These are phyloP conservation scores for Pisolithus microcarpus DNA, from an alignment of 768 basidiomycete genomes.

Conservation along the genomic window DNA sequence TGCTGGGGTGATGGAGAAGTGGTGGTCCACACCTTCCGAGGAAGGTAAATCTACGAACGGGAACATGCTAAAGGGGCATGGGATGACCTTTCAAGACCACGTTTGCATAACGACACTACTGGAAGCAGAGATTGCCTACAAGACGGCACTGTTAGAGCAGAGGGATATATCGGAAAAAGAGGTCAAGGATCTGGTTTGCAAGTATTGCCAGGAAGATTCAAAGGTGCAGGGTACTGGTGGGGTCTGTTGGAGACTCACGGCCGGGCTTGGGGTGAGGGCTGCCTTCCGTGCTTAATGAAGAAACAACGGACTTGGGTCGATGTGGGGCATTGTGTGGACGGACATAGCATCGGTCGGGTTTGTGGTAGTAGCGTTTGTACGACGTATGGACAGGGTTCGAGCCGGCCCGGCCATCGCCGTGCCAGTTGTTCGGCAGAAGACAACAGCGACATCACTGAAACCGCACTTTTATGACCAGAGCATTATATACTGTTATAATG, in stretches of 20 bases:
- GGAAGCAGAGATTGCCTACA: constrained; percentile 8
- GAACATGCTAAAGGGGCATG: constrained; percentile 13
- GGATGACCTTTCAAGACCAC: constrained; percentile 27
- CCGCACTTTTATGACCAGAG: no score
- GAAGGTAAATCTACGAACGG: constrained; percentile 20
- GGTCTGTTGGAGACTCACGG: not conserved
- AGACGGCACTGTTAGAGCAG: constrained; percentile 9
- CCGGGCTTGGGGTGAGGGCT: not conserved
- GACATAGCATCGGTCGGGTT: no score
- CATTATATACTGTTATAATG: no score
- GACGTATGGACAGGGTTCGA: no score
- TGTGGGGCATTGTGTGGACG: not conserved
- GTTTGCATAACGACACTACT: constrained; percentile 34
- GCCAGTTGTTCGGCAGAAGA: no score
- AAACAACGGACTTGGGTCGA: no score
- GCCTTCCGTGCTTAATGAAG: not conserved
- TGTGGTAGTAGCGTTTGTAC: no score
- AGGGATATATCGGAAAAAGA: constrained; percentile 13
- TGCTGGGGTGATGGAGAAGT: constrained; percentile 19
- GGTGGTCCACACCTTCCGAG: constrained; percentile 19
- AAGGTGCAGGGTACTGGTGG: not conserved
- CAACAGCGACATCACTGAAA: no score
- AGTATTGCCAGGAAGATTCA: constrained; percentile 6
- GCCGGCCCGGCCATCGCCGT: not conserved
- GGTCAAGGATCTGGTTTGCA: constrained; percentile 10